Percentiles rank a stretch among this genome's conserved stretches.
phyloP scores from a whole-genome alignment of 805 yeast genomes.

The Barnettozyma pratensis region DNA sequence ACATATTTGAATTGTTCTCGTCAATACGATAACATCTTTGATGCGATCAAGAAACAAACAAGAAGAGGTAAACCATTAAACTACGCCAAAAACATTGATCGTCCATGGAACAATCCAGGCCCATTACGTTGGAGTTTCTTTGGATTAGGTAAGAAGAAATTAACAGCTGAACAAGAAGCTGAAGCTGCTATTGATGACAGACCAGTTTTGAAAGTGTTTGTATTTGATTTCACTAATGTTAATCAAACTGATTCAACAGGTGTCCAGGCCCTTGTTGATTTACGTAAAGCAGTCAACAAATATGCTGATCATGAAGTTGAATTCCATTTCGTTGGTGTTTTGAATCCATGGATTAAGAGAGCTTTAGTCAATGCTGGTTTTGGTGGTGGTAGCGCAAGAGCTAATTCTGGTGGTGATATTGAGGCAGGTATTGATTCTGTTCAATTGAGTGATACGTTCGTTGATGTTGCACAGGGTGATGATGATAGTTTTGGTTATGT shows the following conservation, averaged over 20 bases:
- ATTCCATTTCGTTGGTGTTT: conserved; percentile 81
- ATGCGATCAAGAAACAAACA: conserved; percentile 57
- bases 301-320: conserved; percentile 84
- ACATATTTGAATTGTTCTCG: conserved; percentile 76
- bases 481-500: conserved; percentile 32
- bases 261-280: conserved; percentile 70
- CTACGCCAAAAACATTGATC: conserved; percentile 37
- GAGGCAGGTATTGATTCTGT: conserved; percentile 30
- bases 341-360: conserved; percentile 83
- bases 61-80: conserved; percentile 48
- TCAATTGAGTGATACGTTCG: conserved; percentile 13
- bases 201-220: conserved; percentile 67
- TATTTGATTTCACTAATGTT: conserved; percentile 77
- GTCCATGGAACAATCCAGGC: conserved; percentile 93
- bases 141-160: conserved; percentile 19
- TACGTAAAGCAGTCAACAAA: conserved; percentile 62
- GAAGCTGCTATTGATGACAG: conserved; percentile 39
- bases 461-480: conserved; percentile 20
- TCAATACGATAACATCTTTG: conserved; percentile 65
- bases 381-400: conserved; percentile 51
- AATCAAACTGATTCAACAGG: conserved; percentile 76
- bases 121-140: conserved; percentile 31
- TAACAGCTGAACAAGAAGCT: conserved; percentile 16
- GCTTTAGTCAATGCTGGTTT: conserved; percentile 73
- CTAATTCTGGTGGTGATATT: not conserved